phyloP scores from a whole-genome alignment of 768 basidiomycete genomes.

The Tulasnella sp. region DNA sequence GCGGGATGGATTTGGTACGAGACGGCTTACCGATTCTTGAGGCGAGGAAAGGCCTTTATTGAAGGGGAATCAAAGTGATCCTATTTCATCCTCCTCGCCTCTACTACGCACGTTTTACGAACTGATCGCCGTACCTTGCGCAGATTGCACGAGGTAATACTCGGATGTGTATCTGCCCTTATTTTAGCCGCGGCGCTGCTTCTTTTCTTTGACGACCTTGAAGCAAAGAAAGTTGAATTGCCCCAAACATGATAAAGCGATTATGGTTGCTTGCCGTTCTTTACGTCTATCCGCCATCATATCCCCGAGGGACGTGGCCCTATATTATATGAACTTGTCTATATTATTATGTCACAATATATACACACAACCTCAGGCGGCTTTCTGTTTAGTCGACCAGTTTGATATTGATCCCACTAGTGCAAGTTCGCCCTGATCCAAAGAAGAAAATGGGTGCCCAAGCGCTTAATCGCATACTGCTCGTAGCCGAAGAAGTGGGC shows the following conservation, averaged over 20 bases:
- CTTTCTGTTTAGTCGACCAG: not conserved
- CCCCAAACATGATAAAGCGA: not conserved
- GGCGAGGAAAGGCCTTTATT: not conserved
- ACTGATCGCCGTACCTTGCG: not conserved
- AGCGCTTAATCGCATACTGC: not conserved
- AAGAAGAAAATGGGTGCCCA: not conserved
- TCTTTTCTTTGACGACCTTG: not conserved
- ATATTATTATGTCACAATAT: not conserved
- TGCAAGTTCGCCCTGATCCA: not conserved
- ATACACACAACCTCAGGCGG: not conserved
- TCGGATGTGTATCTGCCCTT: not conserved
- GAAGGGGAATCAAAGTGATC: conserved; percentile 10
- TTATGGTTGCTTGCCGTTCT: not conserved
- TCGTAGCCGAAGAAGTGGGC: not conserved
- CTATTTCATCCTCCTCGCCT: not conserved
- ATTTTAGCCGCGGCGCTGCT: not conserved
- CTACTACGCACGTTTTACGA: not conserved
- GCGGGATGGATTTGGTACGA: conserved; percentile 4
- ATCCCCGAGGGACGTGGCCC: too few species aligned
- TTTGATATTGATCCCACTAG: not conserved
- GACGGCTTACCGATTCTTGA: not conserved
- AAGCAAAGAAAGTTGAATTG: not conserved
- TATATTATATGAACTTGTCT: too few species aligned
- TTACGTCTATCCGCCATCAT: not conserved
- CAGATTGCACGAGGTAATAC: not conserved